These are phyloP conservation scores for Escallonia rubra DNA, from an alignment of 129 eudicot species.

Conservation along the genomic window DNA sequence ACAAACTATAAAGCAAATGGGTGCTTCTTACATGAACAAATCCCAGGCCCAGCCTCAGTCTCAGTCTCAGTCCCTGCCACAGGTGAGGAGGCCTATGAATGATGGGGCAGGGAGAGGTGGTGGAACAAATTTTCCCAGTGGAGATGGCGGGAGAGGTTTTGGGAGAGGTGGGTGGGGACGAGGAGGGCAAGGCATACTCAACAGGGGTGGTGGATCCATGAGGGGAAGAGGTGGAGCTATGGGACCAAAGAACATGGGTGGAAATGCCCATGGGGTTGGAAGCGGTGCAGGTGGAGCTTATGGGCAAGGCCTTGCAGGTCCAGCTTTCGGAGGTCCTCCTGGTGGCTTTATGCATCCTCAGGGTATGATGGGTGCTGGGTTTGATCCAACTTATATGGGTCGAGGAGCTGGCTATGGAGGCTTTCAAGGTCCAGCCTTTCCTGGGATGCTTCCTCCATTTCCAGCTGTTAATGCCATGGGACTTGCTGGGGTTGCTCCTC, in stretches of 20 bases:
- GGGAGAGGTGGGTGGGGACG: slow-evolving; percentile 92
- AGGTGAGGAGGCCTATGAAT: slow-evolving; percentile 59
- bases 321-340: slow-evolving; percentile 77
- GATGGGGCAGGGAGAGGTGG: slow-evolving; percentile 80
- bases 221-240: slow-evolving; percentile 72
- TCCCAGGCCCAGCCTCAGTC: slow-evolving; percentile 62
- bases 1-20: slow-evolving; percentile 83
- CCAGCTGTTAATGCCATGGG: slow-evolving; percentile 87
- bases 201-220: slow-evolving; percentile 60
- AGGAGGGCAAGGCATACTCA: slow-evolving; percentile 50
- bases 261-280: slow-evolving; percentile 55
- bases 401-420: slow-evolving; percentile 94
- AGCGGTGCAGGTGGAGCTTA: slow-evolving; percentile 53
- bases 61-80: slow-evolving; percentile 68
- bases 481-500: slow-evolving; percentile 91
- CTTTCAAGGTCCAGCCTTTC: slow-evolving; percentile 75
- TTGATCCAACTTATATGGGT: slow-evolving; percentile 88
- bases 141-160: slow-evolving; percentile 71
- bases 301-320: slow-evolving; percentile 67
- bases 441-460: slow-evolving; percentile 89
- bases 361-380: slow-evolving; percentile 91
- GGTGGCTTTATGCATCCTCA: slow-evolving; percentile 93
- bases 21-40: slow-evolving; percentile 63
- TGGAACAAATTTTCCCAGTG: slow-evolving; percentile 51
- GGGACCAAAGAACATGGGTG: slow-evolving; percentile 57